Evolutionary conservation across 345 rosid species (phyloP).

Genomic region (Turnera subulata): DNA sequence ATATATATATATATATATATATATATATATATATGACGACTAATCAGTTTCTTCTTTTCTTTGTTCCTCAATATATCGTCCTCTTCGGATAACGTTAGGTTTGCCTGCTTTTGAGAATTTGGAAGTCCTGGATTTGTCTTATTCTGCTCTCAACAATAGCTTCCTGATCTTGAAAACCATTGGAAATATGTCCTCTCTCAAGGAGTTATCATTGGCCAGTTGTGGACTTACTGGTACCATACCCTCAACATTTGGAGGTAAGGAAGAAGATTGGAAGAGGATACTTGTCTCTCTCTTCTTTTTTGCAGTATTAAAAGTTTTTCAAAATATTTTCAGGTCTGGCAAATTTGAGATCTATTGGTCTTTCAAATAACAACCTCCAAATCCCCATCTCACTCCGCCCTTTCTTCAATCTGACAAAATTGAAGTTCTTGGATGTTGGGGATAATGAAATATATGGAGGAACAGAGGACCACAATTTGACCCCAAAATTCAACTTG

Average conservation of each 20-base stretch:
- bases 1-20: too few species aligned
- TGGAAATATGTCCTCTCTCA: neutral
- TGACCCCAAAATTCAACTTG: neutral
- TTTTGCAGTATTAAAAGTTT: too few species aligned
- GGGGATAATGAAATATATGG: neutral
- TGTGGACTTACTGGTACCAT: neutral
- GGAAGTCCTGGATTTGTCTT: neutral
- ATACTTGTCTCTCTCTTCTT: too few species aligned
- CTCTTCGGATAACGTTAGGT: too few species aligned
- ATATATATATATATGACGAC: too few species aligned
- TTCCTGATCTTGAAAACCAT: neutral
- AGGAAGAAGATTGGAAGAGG: too few species aligned
- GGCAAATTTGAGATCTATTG: neutral
- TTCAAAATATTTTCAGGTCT: neutral
- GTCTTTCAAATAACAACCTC: neutral
- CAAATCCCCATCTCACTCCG: neutral
- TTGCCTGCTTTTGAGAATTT: neutral
- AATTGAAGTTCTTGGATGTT: neutral
- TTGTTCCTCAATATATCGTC: too few species aligned
- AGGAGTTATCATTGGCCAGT: neutral
- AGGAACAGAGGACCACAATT: neutral
- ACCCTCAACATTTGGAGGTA: neutral
- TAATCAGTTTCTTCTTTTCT: too few species aligned
- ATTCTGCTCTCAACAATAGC: neutral
- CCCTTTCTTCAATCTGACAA: neutral